These are phyloP conservation scores for Neurospora discreta DNA, from an alignment of 495 filamentous ascomycete species.

Conservation along the genomic window DNA sequence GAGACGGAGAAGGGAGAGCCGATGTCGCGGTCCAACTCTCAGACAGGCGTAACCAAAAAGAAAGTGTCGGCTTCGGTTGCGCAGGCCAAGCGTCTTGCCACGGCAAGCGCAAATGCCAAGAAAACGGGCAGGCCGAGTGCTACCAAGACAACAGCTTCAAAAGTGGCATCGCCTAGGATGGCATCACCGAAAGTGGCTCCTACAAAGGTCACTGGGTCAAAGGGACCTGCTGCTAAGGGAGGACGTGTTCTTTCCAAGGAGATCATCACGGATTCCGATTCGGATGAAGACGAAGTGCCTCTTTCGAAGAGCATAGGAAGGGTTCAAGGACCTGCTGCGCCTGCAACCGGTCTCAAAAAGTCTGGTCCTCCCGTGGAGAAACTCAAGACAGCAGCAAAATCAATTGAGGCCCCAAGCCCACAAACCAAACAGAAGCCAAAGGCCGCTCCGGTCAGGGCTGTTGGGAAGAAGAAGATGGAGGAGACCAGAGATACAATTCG, in stretches of 20 bases:
- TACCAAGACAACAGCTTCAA: conserved; percentile 3
- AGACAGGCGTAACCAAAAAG: conserved; percentile 39
- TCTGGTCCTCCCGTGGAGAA: conserved; percentile 23
- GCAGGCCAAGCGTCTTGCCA: conserved; percentile 47
- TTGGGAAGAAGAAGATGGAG: conserved; percentile 8
- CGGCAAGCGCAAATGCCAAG: conserved; percentile 20
- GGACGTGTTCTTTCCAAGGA: conserved; percentile 46
- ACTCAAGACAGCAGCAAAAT: conserved; percentile 16
- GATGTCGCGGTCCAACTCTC: conserved; percentile 44
- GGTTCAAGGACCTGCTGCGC: conserved; percentile 19
- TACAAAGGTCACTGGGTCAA: conserved; percentile 15
- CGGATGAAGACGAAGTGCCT: conserved; percentile 44
- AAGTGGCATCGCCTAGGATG: conserved; percentile 11
- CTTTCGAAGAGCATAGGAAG: conserved; percentile 25
- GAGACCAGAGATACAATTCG: conserved; percentile 24
- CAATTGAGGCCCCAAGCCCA: conserved; percentile 16
- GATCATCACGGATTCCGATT: conserved; percentile 66
- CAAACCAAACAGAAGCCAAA: conserved; percentile 13
- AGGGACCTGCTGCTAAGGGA: conserved; percentile 10
- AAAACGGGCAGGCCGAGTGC: conserved; percentile 6
- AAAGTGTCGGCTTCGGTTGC: conserved; percentile 50
- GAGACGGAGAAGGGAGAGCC: conserved; percentile 42
- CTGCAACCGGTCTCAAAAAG: conserved; percentile 17
- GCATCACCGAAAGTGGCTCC: conserved; percentile 23
- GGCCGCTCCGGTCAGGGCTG: conserved; percentile 3